Conservation (phyloP, 108 stramenopile species). For the Aurantiochytrium sp. region DNA sequence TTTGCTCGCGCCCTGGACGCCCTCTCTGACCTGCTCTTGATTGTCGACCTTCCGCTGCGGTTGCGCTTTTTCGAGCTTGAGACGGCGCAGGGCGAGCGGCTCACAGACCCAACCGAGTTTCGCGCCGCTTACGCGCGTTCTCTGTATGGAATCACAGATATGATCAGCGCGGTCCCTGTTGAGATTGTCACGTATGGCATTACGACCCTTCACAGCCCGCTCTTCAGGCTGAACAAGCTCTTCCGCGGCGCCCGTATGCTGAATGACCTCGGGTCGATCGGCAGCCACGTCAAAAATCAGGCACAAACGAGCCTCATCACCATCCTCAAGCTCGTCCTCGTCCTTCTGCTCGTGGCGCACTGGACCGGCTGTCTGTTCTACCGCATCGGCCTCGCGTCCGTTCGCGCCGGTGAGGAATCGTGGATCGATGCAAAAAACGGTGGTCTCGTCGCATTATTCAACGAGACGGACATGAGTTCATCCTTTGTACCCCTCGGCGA, state of each 20-base stretch:
- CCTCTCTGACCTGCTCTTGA: not conserved
- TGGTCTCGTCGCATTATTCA: too few relatives aligned
- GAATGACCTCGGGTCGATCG: not conserved
- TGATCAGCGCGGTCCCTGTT: not conserved
- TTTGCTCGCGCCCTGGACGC: not conserved
- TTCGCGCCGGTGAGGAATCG: not conserved
- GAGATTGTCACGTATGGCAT: not conserved
- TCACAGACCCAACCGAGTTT: not conserved
- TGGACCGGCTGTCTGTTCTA: constrained; percentile 21
- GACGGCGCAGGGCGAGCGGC: not conserved
- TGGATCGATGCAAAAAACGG: not conserved
- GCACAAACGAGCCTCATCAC: not conserved
- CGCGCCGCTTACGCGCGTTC: not conserved
- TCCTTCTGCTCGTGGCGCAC: not conserved
- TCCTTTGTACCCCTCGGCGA: too few relatives aligned
- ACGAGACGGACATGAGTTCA: too few relatives aligned
- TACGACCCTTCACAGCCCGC: not conserved
- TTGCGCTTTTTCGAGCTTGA: not conserved
- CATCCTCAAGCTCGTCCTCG: not conserved
- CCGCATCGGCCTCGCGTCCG: not conserved
- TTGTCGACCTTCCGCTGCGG: not conserved
- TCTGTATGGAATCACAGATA: not conserved
- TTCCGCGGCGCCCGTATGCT: not conserved
- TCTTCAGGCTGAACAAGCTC: not conserved
- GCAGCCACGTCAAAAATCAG: not conserved